A percentile compares a stretch with the other conserved stretches of the same genome.
Evolutionary conservation across 2,329 filamentous ascomycete species (phyloP).

Genomic region (Colletotrichum acutatum): DNA sequence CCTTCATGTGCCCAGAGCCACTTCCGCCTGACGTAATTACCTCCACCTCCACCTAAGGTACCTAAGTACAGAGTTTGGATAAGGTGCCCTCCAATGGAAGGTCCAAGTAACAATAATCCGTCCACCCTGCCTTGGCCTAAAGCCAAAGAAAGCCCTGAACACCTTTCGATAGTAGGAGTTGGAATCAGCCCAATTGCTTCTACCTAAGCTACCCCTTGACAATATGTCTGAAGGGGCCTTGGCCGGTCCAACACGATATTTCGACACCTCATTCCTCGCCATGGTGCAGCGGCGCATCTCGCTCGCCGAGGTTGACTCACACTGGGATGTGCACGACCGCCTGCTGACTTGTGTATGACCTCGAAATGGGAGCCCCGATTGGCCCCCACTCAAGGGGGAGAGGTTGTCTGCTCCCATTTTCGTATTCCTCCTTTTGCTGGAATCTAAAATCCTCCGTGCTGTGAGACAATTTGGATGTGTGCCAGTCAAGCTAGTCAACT

Average conservation of each 20-base stretch:
- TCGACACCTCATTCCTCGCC: neutral
- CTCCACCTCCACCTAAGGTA: too few species aligned
- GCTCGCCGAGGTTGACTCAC: slow-evolving; percentile 5
- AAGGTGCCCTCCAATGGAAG: too few species aligned
- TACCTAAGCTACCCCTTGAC: neutral
- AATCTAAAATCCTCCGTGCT: neutral
- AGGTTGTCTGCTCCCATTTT: slow-evolving; percentile 14
- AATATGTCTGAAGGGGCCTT: neutral
- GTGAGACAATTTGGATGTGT: neutral
- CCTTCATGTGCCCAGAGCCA: too few species aligned
- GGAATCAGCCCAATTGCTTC: neutral
- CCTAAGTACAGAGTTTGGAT: too few species aligned
- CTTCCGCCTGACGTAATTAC: too few species aligned
- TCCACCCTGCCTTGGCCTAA: neutral
- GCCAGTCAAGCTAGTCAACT: neutral
- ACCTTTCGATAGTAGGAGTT: neutral
- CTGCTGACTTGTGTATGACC: neutral
- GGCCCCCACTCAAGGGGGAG: slow-evolving; percentile 11
- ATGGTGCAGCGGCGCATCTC: neutral
- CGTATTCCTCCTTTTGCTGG: neutral
- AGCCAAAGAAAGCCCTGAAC: neutral
- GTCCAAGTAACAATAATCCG: too few species aligned
- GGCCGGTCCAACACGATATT: neutral
- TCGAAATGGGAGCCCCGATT: slow-evolving; percentile 7
- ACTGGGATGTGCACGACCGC: neutral